Evolutionary conservation across 116 monocot species (phyloP).

Genomic region (Cymodocea nodosa): DNA sequence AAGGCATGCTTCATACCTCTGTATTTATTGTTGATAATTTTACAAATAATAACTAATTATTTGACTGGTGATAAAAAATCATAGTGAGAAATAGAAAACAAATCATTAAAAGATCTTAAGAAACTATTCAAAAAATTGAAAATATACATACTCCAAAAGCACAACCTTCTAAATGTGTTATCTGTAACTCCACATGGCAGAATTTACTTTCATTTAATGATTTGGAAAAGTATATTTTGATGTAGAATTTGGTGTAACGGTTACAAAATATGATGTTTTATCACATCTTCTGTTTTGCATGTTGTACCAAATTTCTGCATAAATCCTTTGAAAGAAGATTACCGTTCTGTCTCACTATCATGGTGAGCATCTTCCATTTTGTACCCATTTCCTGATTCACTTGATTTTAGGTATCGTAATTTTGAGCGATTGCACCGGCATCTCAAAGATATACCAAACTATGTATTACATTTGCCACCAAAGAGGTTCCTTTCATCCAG

Average conservation of each 20-base stretch:
- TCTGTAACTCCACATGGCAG: too few relatives aligned
- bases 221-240: too few relatives aligned
- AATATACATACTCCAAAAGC: too few relatives aligned
- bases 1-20: conserved; percentile 45
- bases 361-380: background rate
- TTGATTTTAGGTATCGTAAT: conserved; percentile 67
- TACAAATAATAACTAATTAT: background rate
- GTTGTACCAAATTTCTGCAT: too few relatives aligned
- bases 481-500: conserved; percentile 93
- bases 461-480: conserved; percentile 82
- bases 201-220: too few relatives aligned
- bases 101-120: background rate
- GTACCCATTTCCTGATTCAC: background rate
- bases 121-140: background rate
- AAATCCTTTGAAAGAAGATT: background rate
- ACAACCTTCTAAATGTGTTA: too few relatives aligned
- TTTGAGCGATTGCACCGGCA: conserved; percentile 92
- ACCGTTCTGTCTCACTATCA: background rate
- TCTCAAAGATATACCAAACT: conserved; percentile 93
- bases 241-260: too few relatives aligned
- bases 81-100: background rate
- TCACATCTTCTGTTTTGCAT: too few relatives aligned
- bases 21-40: background rate
- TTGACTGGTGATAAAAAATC: background rate
- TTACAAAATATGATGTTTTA: too few relatives aligned